These are phyloP conservation scores for Massarina eburnea DNA, from an alignment of 2,329 filamentous ascomycete species.

Conservation along the genomic window DNA sequence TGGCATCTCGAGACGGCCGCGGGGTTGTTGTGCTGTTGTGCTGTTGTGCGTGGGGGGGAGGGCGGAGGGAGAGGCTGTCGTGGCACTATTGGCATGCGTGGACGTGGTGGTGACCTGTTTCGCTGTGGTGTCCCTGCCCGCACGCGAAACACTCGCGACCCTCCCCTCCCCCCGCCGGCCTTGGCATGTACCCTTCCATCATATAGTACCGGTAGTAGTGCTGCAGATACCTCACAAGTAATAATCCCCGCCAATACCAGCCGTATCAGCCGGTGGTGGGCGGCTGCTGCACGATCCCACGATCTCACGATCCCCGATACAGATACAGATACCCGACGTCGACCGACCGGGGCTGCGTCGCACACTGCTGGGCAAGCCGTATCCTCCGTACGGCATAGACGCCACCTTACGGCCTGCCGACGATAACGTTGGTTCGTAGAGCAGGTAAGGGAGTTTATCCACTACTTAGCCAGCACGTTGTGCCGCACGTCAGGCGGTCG, in stretches of 20 bases:
- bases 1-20: slow-evolving; percentile 19
- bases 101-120: not conserved
- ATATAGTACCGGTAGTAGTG: not conserved
- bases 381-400: not conserved
- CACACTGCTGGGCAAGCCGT: not conserved
- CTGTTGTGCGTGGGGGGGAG: not conserved
- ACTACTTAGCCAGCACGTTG: not conserved
- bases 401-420: no score
- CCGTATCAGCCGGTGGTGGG: not conserved
- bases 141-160: slow-evolving; percentile 19
- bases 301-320: slow-evolving; percentile 1
- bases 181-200: slow-evolving; percentile 13
- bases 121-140: slow-evolving; percentile 8
- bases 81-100: not conserved
- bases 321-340: not conserved
- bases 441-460: not conserved
- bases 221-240: no score
- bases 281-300: slow-evolving; percentile 2
- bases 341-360: not conserved
- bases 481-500: not conserved
- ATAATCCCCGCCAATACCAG: no score
- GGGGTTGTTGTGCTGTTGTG: not conserved
- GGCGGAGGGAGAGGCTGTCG: not conserved
- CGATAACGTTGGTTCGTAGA: no score
- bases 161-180: slow-evolving; percentile 12